Base-by-base conservation (phyloP, 1,284 basidiomycete species). In the Boletus holoroseus region DNA sequence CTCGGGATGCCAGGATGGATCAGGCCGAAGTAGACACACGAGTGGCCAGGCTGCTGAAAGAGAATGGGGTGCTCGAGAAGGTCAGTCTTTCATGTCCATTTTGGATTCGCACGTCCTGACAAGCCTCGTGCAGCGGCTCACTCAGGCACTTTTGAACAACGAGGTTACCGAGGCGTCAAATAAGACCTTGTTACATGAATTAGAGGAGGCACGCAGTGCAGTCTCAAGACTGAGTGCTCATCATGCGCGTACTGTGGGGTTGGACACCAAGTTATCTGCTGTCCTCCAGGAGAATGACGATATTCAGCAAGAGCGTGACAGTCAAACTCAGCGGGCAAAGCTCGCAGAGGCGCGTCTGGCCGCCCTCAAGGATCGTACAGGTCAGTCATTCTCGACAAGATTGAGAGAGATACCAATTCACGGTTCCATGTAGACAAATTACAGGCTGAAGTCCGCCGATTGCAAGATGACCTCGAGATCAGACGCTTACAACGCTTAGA, bases 101-200 rank as follows among this genome's bases (percentile, higher is more conserved):
- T 31, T 38, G 31, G 37, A 38, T 52, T 38, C 32, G 5, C 46
- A 30, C 8, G 32, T 41, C 38, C 39, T 58, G 38, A 66, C 42
- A 2, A 36, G 22, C 47, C 36, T 53, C 20, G 20, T 35, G 52
- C 56, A 94, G 85, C 79, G 85, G 48, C 77, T 95, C 28, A 84
- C 85, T 1, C 88, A 92, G 68, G 82, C 89, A 18, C 75, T 91
- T 18, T 74, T 92, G 41, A 89, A 92, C 62, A 85, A 81, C 42
- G 92, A 95, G 67, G 78, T 91, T 27, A 77, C 85, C 4, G 92
- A 95, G 60, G 76, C 80, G 9, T 85, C 88, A 15, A 90, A 85
- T 58, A 88, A 89, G 61, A 77, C 79, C 7, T 72, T 90, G 9
- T 68, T 90, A 15, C 76, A 83, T 41, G 88, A 94, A 62, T 75